Base-by-base conservation (phyloP, 1,284 basidiomycete species). In the Fomitopsis betulina region DNA sequence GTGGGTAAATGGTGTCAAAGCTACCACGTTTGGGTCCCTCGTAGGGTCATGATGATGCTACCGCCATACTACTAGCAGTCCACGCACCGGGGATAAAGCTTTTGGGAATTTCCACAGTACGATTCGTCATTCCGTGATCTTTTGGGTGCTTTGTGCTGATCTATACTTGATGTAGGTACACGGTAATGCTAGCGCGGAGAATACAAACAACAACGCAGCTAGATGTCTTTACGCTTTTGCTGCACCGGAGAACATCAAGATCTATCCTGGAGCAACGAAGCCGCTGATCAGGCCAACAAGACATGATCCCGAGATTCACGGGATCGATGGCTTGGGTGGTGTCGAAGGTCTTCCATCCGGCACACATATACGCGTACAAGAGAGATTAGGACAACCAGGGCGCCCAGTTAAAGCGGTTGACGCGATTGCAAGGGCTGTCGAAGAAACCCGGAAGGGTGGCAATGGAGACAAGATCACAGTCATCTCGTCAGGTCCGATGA, bases 11-110 rank as follows among this genome's bases (percentile, higher is more conserved):
- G 21, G 13, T 21, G 17, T 51, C 38, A 30, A 17, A 35, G 33
- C 39, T 9, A 25, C 35, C 50, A 37, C 35, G 13, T 21, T 53
- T 23, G 35, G 19, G 33, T 13, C 32, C n/a, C 9, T 8, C 15
- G 7, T 39, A 91, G 89, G 92, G 92, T 13, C 92, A 94, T 65
- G 92, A 94, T 66, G 92, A 94, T 74, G 91, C 89, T 5, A 86
- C 85, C 5, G 91, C 91, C 2, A 86, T 94, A 57, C 73, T 93
- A 66, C 74, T 94, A 17, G 90, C 90, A 0, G 68, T 88, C 2
- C 83, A 91, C 64, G 77, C 78, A 13, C 76, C 80, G 1, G 79
- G 84, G 58, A 79, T 93, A 56, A 71, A 79, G 35, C 79, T 94
- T 15, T 71, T 93, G 4, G 92, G 92, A 0, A 75, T 94, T n/a